Evolutionary conservation across 192 early-diverging fungal species (phyloP).

Genomic region (Backusella westeae): DNA sequence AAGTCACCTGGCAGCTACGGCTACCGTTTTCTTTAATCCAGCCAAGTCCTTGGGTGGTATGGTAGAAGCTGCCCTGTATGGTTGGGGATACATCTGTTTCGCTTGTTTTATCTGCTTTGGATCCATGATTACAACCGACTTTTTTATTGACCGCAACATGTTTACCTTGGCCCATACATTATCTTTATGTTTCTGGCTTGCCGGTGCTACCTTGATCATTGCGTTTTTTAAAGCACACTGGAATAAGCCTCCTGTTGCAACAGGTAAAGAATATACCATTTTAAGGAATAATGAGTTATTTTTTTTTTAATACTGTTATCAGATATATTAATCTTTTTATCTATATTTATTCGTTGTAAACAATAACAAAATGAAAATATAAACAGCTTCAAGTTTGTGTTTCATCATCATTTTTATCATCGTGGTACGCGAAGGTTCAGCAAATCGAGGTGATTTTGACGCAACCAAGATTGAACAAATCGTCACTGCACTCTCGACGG

Average conservation of each 20-base stretch:
- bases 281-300: background rate
- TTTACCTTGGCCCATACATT: slow-evolving; percentile 40
- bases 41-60: slow-evolving; percentile 70
- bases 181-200: slow-evolving; percentile 47
- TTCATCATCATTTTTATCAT: slow-evolving; percentile 54
- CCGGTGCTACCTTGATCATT: slow-evolving; percentile 49
- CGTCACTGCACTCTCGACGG: slow-evolving; percentile 38
- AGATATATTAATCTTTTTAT: background rate
- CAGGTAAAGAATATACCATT: slow-evolving; percentile 33
- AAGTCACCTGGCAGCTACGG: slow-evolving; percentile 68
- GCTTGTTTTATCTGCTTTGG: slow-evolving; percentile 41
- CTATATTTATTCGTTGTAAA: background rate
- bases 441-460: slow-evolving; percentile 39
- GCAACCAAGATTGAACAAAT: slow-evolving; percentile 42
- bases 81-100: slow-evolving; percentile 41
- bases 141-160: slow-evolving; percentile 40
- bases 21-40: slow-evolving; percentile 74
- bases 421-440: slow-evolving; percentile 46
- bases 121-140: slow-evolving; percentile 47
- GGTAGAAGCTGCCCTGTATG: slow-evolving; percentile 46
- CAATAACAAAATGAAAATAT: background rate
- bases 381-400: slow-evolving; percentile 40
- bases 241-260: slow-evolving; percentile 52
- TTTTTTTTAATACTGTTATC: background rate
- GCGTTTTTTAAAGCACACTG: slow-evolving; percentile 50